phyloP scores from a whole-genome alignment of 73 alveolate genomes.

The Loxodes magnus region DNA sequence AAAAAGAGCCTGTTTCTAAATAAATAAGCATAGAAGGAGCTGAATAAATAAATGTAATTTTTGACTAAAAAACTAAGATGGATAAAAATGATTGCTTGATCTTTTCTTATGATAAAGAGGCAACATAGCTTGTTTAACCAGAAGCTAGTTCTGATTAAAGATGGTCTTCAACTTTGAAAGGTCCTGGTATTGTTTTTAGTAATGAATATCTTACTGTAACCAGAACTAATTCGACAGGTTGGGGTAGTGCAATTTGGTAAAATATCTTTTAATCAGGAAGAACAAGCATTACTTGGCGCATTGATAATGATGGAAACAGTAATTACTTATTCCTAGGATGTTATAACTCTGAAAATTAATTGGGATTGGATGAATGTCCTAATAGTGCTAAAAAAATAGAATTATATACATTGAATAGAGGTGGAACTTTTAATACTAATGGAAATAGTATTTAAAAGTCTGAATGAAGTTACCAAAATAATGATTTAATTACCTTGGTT shows the following conservation, averaged over 20 bases:
- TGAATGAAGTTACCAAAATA: neutral
- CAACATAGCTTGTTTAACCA: too few species aligned
- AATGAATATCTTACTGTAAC: conserved; percentile 8
- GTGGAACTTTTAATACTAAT: neutral
- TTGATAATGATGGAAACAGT: conserved; percentile 6
- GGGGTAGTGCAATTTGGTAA: conserved; percentile 17
- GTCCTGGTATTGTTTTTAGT: conserved; percentile 3
- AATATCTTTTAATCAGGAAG: neutral
- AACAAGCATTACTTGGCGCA: neutral
- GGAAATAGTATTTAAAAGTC: neutral
- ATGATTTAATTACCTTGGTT: neutral
- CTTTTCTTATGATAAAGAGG: neutral
- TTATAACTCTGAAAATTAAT: conserved; percentile 6
- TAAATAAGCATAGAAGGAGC: neutral
- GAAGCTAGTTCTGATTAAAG: too few species aligned
- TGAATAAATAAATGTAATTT: neutral
- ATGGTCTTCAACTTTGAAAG: conserved; percentile 2
- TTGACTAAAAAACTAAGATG: neutral
- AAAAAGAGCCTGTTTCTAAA: neutral
- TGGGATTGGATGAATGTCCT: conserved; percentile 1
- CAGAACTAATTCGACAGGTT: conserved; percentile 4
- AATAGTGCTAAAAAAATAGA: conserved; percentile 8
- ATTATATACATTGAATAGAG: conserved; percentile 9
- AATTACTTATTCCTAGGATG: conserved; percentile 3
- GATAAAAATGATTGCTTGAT: neutral